A percentile compares a stretch with the other conserved stretches of the same genome.
Evolutionary conservation across 1,284 basidiomycete species (phyloP).

Genomic region (Coniferiporia sulphurascens): DNA sequence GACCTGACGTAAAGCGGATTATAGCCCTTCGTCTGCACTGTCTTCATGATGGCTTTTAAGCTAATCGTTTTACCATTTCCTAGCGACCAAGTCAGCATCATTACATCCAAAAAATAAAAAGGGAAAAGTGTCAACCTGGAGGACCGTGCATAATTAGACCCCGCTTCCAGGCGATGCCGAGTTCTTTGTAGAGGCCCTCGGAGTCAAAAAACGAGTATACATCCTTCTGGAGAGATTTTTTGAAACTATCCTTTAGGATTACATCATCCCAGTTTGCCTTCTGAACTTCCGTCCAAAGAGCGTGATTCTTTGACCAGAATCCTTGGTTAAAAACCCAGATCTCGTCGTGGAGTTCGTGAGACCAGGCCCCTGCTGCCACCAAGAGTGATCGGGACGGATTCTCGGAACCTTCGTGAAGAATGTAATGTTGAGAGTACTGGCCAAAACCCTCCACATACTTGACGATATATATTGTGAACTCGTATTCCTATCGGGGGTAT

Average conservation of each 20-base stretch:
- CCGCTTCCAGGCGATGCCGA: conserved; percentile 82
- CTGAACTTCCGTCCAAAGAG: conserved; percentile 66
- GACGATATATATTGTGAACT: conserved; percentile 44
- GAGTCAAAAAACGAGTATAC: conserved; percentile 74
- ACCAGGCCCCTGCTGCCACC: conserved; percentile 46
- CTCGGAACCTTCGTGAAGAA: conserved; percentile 59
- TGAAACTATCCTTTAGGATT: conserved; percentile 69
- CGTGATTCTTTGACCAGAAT: conserved; percentile 58
- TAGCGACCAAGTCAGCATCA: conserved; percentile 19
- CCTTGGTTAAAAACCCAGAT: conserved; percentile 74
- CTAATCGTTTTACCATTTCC: conserved; percentile 85
- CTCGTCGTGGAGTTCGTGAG: conserved; percentile 54
- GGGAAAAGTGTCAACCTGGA: conserved; percentile 41
- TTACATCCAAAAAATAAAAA: not conserved
- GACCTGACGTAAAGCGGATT: conserved; percentile 76
- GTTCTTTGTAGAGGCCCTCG: conserved; percentile 62
- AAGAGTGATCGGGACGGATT: conserved; percentile 50
- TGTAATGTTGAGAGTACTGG: conserved; percentile 34
- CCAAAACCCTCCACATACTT: conserved; percentile 28
- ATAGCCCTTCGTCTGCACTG: conserved; percentile 52
- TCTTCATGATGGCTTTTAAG: conserved; percentile 72
- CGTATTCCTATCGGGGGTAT: conserved; percentile 32
- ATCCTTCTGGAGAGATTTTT: conserved; percentile 62
- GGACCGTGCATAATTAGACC: conserved; percentile 71
- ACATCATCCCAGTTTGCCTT: conserved; percentile 72